Base-by-base conservation (phyloP, 2,329 filamentous ascomycete species). In the Aspergillus sp. region DNA sequence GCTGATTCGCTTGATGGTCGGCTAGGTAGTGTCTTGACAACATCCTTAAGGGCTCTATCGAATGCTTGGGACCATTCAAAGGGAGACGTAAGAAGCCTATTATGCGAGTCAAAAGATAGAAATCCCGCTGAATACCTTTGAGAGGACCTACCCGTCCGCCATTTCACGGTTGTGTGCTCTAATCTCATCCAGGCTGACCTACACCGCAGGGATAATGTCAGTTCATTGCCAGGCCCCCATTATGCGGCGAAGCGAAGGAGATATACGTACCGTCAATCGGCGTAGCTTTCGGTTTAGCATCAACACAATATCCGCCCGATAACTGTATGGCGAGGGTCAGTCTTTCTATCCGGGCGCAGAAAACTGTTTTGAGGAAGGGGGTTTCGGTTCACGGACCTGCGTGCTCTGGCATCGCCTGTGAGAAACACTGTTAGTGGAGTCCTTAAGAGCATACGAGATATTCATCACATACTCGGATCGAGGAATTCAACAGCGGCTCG, bases 21-120 rank as follows among this genome's bases (percentile, higher is more conserved):
- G 70, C 91, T 88, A 11, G 90, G 89, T 34, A 97, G 82, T 3
- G 92, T 90, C 73, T 90, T 87, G 66, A 98, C 89, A 56, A 97
- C 90, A 66, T 95, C 89, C 74, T 95, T 96, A 64, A 99, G 85
- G 1, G 94, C 95, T 68, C 88, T 85, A 75, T 99, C 91, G 79
- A 99, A 98, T 58, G 94, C 93, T 65, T 92, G 83, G 3, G 88
- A 87, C 74, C 89, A 96, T 72, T 97, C 92, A 80, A 97, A 98
- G 1, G 95, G 95, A 57, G 90, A 85, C 69, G 90, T 88, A 49
- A 99, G 86, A 43, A 99, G 84, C 54, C 77, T 80, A 60, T 19
- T 28, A 38, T 28, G n/a, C 3, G n/a, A 15, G 47, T 74, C 46
- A 74, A 69, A 45, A 34, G n/a, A 15, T 11, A 15, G 43, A 6